Evolutionary conservation across 495 filamentous ascomycete genomes (phyloP).

Genomic region (Penicillium canariense): DNA sequence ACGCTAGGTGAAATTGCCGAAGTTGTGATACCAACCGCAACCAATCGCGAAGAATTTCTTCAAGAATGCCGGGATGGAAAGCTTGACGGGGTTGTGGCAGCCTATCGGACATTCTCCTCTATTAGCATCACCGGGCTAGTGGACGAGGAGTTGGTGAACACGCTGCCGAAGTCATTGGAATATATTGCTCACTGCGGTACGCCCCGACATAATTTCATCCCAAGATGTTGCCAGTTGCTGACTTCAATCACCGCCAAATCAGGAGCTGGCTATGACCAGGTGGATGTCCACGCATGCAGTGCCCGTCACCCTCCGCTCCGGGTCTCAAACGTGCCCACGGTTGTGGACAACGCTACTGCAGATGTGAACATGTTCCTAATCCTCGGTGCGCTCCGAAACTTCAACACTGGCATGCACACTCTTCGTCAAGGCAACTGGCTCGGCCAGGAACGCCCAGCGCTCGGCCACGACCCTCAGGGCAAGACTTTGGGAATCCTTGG

Average conservation of each 20-base stretch:
- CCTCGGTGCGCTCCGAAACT: constrained; percentile 70
- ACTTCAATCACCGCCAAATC: neutral
- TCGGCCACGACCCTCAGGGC: constrained; percentile 63
- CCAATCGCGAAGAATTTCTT: constrained; percentile 67
- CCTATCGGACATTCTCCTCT: constrained; percentile 77
- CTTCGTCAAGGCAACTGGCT: constrained; percentile 61
- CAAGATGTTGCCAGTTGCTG: neutral
- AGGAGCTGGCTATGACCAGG: constrained; percentile 80
- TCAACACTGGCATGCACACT: constrained; percentile 60
- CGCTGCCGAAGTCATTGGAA: constrained; percentile 52
- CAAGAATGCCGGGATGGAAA: constrained; percentile 66
- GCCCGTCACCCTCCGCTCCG: constrained; percentile 53
- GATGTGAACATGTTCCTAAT: constrained; percentile 77
- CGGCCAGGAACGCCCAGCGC: constrained; percentile 42
- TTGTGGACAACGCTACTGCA: constrained; percentile 78
- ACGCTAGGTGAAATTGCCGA: constrained; percentile 50
- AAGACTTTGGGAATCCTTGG: constrained; percentile 73
- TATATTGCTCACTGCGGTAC: constrained; percentile 57
- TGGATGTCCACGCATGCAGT: constrained; percentile 69
- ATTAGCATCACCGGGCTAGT: constrained; percentile 64
- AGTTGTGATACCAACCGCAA: constrained; percentile 45
- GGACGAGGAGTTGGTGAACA: constrained; percentile 63
- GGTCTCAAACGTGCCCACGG: constrained; percentile 78
- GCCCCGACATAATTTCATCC: neutral
- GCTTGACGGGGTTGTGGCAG: constrained; percentile 63